phyloP scores from a whole-genome alignment of 1,284 basidiomycete genomes.

The Boletus smithii region DNA sequence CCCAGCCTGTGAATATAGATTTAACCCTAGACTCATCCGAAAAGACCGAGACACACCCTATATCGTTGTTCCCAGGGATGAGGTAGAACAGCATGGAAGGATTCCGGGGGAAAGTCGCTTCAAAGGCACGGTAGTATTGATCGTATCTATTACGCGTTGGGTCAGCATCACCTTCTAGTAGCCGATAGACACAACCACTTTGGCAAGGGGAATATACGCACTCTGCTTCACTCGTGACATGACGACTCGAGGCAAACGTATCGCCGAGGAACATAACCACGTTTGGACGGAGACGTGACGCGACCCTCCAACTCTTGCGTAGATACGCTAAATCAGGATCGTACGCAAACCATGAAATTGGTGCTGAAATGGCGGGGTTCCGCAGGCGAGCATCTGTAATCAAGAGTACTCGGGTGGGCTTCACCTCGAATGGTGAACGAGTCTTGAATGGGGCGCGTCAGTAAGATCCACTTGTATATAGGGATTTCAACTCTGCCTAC shows the following conservation, averaged over 20 bases:
- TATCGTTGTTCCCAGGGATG: slow-evolving; percentile 87
- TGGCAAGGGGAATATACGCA: slow-evolving; percentile 54
- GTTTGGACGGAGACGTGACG: slow-evolving; percentile 61
- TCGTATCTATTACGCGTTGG: slow-evolving; percentile 53
- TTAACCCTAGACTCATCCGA: neutral
- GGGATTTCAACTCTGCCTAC: slow-evolving; percentile 11
- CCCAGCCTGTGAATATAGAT: slow-evolving; percentile 48
- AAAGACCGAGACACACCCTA: slow-evolving; percentile 50
- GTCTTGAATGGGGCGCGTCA: slow-evolving; percentile 16
- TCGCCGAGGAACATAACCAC: slow-evolving; percentile 83
- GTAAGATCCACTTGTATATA: neutral
- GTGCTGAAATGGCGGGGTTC: slow-evolving; percentile 59
- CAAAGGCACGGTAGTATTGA: slow-evolving; percentile 63
- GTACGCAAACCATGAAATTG: slow-evolving; percentile 41
- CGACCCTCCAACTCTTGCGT: slow-evolving; percentile 78
- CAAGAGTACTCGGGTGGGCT: slow-evolving; percentile 67
- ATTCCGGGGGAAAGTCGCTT: slow-evolving; percentile 57
- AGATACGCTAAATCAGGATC: slow-evolving; percentile 58
- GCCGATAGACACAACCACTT: neutral
- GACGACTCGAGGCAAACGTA: slow-evolving; percentile 80
- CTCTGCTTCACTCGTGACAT: slow-evolving; percentile 63
- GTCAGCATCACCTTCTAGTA: neutral
- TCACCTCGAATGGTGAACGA: slow-evolving; percentile 4
- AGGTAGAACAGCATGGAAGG: slow-evolving; percentile 53
- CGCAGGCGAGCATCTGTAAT: slow-evolving; percentile 82